These are phyloP conservation scores for Solanum virginianum DNA, from an alignment of 257 asterid genomes.

Conservation along the genomic window DNA sequence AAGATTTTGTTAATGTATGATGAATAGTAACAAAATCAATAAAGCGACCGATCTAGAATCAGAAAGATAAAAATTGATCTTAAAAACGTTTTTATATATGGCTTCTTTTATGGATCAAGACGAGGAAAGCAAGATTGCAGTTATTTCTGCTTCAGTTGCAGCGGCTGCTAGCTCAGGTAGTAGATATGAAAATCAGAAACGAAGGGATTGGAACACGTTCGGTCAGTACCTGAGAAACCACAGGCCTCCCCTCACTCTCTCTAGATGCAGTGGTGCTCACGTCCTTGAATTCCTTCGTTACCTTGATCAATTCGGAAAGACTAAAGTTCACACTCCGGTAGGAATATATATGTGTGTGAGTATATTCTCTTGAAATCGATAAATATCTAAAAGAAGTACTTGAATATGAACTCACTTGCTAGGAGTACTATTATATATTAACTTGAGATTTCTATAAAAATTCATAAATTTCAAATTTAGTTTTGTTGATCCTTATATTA, in stretches of 20 bases:
- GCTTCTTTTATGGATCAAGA: background rate
- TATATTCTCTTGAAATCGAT: too few relatives aligned
- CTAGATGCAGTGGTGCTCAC: slow-evolving; percentile 22
- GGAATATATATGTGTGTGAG: background rate
- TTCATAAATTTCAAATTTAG: background rate
- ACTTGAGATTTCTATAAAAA: background rate
- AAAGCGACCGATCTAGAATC: background rate
- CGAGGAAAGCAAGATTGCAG: background rate
- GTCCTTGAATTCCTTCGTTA: slow-evolving; percentile 19
- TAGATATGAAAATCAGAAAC: slow-evolving; percentile 19
- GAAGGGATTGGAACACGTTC: slow-evolving; percentile 18
- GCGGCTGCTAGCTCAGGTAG: background rate
- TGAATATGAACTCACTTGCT: background rate
- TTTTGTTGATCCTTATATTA: too few relatives aligned
- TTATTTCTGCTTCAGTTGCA: background rate
- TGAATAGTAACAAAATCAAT: background rate
- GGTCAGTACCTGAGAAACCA: slow-evolving; percentile 14
- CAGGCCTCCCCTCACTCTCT: slow-evolving; percentile 12
- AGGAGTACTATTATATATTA: background rate
- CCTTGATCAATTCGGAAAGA: slow-evolving; percentile 16
- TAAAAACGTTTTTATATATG: background rate
- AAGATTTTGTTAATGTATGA: background rate
- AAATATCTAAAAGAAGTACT: background rate
- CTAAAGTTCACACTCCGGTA: slow-evolving; percentile 13
- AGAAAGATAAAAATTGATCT: background rate